Base-by-base conservation (phyloP, 306 rosid genomes). In the Ammopiptanthus mongolicus region DNA sequence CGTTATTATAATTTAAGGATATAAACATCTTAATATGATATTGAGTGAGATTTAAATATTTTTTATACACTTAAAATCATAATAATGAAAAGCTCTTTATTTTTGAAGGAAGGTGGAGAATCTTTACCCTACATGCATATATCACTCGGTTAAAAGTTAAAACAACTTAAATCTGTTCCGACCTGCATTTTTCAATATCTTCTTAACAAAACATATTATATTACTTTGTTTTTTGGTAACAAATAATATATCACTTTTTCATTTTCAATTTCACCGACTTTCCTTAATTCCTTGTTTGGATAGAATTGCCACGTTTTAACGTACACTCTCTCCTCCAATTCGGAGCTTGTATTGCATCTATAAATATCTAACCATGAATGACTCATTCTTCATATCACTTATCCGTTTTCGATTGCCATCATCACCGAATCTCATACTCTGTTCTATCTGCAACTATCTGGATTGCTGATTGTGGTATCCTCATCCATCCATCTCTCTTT, bases 231-330 rank as follows among this genome's bases (percentile, higher is more conserved):
- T 6, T 37, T 37, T 8, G 1, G 10, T 1, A 37, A 37, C 44
- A 34, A 34, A 73, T 6, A n/a, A 3, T 7, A 25, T 17, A 6
- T 13, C 12, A 23, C 23, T 3, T 65, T 67, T 52, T 57, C 4
- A 36, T 12, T 13, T 39, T 71, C 31, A 70, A 69, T 3, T 11
- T 1, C 4, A 34, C 1, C 39, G 8, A 34, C 44, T 7, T 37
- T 8, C 11, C 44, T 37, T 37, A 5, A 4, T 64, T 33, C 18
- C 25, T 65, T 50, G 55, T 73, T 78, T 53, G 90, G 97, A 93
- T 93, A 89, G 78, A 33, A 56, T 67, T 50, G 81, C 91, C 98
- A 93, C 96, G 86, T 84, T 9, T 23, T 10, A 34, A 47, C 46
- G 8, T 52, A 12, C 53, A 8, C 48, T 33, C 60, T 50, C 14